Percentiles rank a stretch among this genome's conserved stretches.
phyloP scores from a whole-genome alignment of 768 basidiomycete genomes.

The Sporobolomyces roseus region DNA sequence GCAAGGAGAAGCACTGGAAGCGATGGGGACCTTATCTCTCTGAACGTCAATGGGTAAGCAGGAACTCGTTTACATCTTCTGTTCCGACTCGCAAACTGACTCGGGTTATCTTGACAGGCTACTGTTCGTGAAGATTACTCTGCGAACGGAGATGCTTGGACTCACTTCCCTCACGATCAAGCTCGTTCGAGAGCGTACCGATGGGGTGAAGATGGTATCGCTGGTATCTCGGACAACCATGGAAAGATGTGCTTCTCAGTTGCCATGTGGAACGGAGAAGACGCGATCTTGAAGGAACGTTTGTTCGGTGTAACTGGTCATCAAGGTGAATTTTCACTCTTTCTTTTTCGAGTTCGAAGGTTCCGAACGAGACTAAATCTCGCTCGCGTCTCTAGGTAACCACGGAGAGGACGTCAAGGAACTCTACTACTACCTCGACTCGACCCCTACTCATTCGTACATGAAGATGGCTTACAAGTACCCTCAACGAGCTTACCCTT shows the following conservation, averaged over 20 bases:
- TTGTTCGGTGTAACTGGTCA: slow-evolving; percentile 94
- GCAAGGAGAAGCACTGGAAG: slow-evolving; percentile 87
- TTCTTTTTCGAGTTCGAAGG: slow-evolving; percentile 5
- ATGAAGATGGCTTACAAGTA: slow-evolving; percentile 99
- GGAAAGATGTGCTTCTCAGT: slow-evolving; percentile 86
- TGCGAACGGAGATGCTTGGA: slow-evolving; percentile 77
- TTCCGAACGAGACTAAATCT: no score
- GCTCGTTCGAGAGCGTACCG: slow-evolving; percentile 90
- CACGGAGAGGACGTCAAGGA: slow-evolving; percentile 99
- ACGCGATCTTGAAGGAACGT: slow-evolving; percentile 93
- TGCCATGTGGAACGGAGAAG: slow-evolving; percentile 89
- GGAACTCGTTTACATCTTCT: background rate
- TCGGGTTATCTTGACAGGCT: slow-evolving; percentile 58
- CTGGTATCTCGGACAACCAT: slow-evolving; percentile 95
- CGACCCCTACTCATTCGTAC: slow-evolving; percentile 97
- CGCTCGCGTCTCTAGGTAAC: slow-evolving; percentile 59
- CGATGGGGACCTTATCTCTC: slow-evolving; percentile 97
- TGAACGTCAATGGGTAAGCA: slow-evolving; percentile 87
- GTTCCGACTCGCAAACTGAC: no score
- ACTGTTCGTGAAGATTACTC: slow-evolving; percentile 99
- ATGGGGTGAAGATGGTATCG: slow-evolving; percentile 99
- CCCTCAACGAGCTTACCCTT: slow-evolving; percentile 84
- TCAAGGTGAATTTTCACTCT: slow-evolving; percentile 53
- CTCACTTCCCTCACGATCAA: slow-evolving; percentile 89
- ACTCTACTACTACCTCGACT: slow-evolving; percentile 96